phyloP scores from a whole-genome alignment of 2,329 filamentous ascomycete genomes.

The Nigrograna mackinnonii region DNA sequence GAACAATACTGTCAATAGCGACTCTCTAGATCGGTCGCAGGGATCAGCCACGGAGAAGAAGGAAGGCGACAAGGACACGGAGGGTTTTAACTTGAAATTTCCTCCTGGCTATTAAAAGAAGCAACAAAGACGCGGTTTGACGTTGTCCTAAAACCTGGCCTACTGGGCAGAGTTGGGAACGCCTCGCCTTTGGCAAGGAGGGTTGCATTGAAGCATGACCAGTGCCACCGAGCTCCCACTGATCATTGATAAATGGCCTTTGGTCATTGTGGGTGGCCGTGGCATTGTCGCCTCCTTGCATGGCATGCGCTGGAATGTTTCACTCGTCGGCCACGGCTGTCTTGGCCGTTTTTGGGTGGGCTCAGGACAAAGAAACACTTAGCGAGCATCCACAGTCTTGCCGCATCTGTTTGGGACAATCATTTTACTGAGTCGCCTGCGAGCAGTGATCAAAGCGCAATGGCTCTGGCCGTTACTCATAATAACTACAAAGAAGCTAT shows the following conservation, averaged over 20 bases:
- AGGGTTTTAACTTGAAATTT: slow-evolving; percentile 31
- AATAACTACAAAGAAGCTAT: slow-evolving; percentile 37
- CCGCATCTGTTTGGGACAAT: slow-evolving; percentile 40
- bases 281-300: slow-evolving; percentile 41
- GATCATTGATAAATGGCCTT: slow-evolving; percentile 14
- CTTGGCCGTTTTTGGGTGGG: slow-evolving; percentile 35
- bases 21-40: slow-evolving; percentile 20
- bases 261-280: slow-evolving; percentile 18
- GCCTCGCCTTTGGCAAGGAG: slow-evolving; percentile 6
- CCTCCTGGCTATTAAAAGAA: slow-evolving; percentile 34
- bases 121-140: slow-evolving; percentile 17
- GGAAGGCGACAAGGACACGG: slow-evolving; percentile 14
- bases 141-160: slow-evolving; percentile 14
- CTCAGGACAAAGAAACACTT: slow-evolving; percentile 40
- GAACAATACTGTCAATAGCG: slow-evolving; percentile 33
- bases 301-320: slow-evolving; percentile 38
- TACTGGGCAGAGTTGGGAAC: slow-evolving; percentile 1
- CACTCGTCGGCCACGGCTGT: slow-evolving; percentile 23
- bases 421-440: slow-evolving; percentile 31
- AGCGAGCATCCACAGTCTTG: slow-evolving; percentile 25
- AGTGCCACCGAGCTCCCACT: slow-evolving; percentile 19
- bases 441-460: slow-evolving; percentile 24
- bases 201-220: slow-evolving; percentile 20
- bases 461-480: slow-evolving; percentile 22
- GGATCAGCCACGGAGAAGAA: slow-evolving; percentile 15